Percentiles rank a stretch among this genome's conserved stretches.
Evolutionary conservation across 768 basidiomycete genomes (phyloP).

Genomic region (Pleurotus eryngii): DNA sequence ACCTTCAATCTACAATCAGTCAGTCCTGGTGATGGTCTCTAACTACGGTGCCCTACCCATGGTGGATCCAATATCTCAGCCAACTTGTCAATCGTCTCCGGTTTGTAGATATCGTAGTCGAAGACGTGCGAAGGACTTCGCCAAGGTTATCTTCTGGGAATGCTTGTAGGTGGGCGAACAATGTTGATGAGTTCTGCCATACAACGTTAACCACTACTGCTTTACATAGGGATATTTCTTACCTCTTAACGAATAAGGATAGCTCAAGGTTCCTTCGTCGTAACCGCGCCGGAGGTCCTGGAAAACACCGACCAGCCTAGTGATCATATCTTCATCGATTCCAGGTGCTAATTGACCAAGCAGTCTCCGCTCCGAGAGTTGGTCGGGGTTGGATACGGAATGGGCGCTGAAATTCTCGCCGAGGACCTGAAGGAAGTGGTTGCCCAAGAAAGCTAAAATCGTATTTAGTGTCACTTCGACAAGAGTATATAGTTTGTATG

Average conservation of each 20-base stretch:
- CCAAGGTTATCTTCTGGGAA: conserved; percentile 58
- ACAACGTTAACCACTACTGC: not conserved
- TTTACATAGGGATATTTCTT: not conserved
- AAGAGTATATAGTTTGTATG: not conserved
- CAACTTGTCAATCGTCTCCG: conserved; percentile 61
- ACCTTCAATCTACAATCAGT: conserved; percentile 40
- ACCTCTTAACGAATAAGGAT: conserved; percentile 70
- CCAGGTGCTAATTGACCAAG: conserved; percentile 61
- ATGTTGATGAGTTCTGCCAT: conserved; percentile 60
- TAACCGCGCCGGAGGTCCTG: conserved; percentile 59
- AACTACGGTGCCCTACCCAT: conserved; percentile 41
- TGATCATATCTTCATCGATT: conserved; percentile 47
- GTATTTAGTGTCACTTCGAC: not conserved
- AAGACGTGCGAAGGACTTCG: conserved; percentile 59
- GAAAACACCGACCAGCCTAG: conserved; percentile 60
- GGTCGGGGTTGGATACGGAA: conserved; percentile 65
- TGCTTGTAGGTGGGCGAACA: conserved; percentile 59
- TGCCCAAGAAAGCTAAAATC: conserved; percentile 60
- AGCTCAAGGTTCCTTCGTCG: conserved; percentile 54
- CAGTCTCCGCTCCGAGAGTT: conserved; percentile 58
- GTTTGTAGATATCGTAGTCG: conserved; percentile 67
- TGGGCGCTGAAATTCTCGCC: conserved; percentile 69
- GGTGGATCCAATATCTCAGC: conserved; percentile 54
- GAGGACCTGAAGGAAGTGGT: conserved; percentile 69
- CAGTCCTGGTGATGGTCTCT: not conserved